Conservation (phyloP, 2,329 filamentous ascomycete species). For the Incumbomyces delicatus region DNA sequence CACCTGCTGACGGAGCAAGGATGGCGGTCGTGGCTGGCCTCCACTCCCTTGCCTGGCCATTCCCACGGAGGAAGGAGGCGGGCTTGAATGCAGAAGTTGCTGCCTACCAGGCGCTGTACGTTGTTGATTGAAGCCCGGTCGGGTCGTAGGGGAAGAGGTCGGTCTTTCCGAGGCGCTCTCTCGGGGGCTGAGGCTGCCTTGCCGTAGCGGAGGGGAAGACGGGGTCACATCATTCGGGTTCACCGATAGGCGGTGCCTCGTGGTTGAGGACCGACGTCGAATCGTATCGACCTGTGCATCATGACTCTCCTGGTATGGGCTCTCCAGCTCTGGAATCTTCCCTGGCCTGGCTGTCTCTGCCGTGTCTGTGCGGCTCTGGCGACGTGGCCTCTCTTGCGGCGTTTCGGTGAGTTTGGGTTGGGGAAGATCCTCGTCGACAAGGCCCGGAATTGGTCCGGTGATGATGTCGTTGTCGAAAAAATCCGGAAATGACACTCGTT, state of each 20-base stretch:
- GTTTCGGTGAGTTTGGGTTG: slow-evolving; percentile 5
- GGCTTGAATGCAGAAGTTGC: slow-evolving; percentile 27
- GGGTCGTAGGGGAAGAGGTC: slow-evolving; percentile 16
- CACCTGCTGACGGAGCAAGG: slow-evolving; percentile 39
- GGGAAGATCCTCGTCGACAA: slow-evolving; percentile 66
- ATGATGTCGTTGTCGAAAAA: slow-evolving; percentile 74
- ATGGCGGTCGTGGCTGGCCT: slow-evolving; percentile 25
- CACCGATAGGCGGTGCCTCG: slow-evolving; percentile 12
- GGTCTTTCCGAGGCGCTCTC: slow-evolving; percentile 23
- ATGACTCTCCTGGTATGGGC: slow-evolving; percentile 15
- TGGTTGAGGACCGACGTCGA: slow-evolving; percentile 12
- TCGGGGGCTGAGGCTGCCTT: slow-evolving; percentile 25
- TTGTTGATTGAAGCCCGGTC: slow-evolving; percentile 27
- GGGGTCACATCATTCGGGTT: slow-evolving; percentile 21
- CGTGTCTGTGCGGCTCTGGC: slow-evolving; percentile 16
- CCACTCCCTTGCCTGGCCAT: slow-evolving; percentile 55
- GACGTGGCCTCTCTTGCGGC: slow-evolving; percentile 8
- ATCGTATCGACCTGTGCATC: slow-evolving; percentile 5
- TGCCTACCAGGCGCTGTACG: slow-evolving; percentile 33
- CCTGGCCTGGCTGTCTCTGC: slow-evolving; percentile 12
- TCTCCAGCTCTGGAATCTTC: slow-evolving; percentile 16
- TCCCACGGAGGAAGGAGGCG: slow-evolving; percentile 29
- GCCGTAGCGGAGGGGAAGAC: slow-evolving; percentile 27
- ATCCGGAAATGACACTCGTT: slow-evolving; percentile 74
- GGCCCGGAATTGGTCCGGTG: slow-evolving; percentile 63